These are phyloP conservation scores for Fusarium robinianum DNA, from an alignment of 2,329 filamentous ascomycete genomes.

Conservation along the genomic window DNA sequence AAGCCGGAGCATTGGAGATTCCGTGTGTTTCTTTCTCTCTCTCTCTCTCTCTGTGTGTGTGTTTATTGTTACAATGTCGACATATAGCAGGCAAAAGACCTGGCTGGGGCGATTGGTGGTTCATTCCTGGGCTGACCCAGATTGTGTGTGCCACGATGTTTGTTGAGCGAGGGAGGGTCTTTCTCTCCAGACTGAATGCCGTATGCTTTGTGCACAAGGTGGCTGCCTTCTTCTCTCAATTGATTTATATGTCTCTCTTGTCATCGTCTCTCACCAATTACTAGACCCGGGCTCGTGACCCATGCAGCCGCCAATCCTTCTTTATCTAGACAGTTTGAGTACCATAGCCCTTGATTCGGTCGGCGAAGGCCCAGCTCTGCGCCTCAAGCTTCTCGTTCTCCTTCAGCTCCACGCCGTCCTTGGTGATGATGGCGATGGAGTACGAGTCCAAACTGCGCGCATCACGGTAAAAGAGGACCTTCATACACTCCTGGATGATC, in stretches of 20 bases:
- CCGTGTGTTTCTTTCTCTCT: too few relatives aligned
- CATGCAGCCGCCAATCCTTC: too few relatives aligned
- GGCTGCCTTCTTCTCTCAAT: background rate
- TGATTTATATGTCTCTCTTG: background rate
- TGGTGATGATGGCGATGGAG: slow-evolving; percentile 86
- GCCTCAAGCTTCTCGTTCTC: slow-evolving; percentile 87
- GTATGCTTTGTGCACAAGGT: too few relatives aligned
- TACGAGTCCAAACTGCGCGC: slow-evolving; percentile 90
- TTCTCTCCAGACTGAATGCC: background rate
- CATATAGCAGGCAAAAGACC: too few relatives aligned
- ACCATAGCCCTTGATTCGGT: slow-evolving; percentile 92
- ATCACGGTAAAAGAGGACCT: slow-evolving; percentile 97
- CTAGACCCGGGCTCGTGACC: too few relatives aligned
- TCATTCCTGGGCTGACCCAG: slow-evolving; percentile 8
- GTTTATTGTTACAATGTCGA: slow-evolving; percentile 24
- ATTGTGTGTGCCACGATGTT: slow-evolving; percentile 4
- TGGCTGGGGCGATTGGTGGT: slow-evolving; percentile 3
- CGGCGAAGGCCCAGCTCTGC: slow-evolving; percentile 98
- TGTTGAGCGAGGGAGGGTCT: background rate
- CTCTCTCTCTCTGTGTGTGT: background rate
- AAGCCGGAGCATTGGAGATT: background rate
- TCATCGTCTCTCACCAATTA: too few relatives aligned
- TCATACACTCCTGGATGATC: slow-evolving; percentile 91
- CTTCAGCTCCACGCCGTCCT: slow-evolving; percentile 83
- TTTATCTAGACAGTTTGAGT: slow-evolving; percentile 72